A percentile compares a stretch with the other conserved stretches of the same genome.
phyloP scores from a whole-genome alignment of 345 rosid species.

The Populus davidiana region DNA sequence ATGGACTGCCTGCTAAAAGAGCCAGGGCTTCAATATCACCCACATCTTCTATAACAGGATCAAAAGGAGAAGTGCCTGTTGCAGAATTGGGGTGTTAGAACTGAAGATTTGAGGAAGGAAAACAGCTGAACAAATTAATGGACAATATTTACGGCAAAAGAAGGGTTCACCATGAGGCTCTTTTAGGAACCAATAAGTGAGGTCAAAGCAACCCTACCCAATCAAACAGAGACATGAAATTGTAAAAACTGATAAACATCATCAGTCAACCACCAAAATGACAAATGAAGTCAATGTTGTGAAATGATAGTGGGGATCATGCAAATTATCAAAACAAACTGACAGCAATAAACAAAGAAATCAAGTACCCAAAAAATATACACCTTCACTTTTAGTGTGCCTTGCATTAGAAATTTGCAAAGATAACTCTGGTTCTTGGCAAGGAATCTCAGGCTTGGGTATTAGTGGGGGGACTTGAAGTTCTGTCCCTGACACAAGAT shows the following conservation, averaged over 20 bases:
- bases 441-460: not conserved
- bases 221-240: constrained; percentile 13
- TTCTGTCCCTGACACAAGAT: not conserved
- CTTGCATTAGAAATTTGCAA: constrained; percentile 1
- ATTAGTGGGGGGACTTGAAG: not conserved
- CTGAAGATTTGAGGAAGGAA: not conserved
- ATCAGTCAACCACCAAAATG: constrained; percentile 4
- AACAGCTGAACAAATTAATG: not conserved
- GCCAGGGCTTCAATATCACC: not conserved
- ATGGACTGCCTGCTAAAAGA: not conserved
- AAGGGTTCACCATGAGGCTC: not conserved
- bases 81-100: not conserved
- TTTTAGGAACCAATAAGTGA: constrained; percentile 8
- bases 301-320: too few species aligned
- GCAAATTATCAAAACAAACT: not conserved
- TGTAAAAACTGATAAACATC: constrained; percentile 1
- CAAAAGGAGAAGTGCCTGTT: constrained; percentile 14
- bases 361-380: not conserved
- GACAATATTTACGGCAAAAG: not conserved
- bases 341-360: not conserved
- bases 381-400: constrained; percentile 7
- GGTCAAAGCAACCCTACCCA: constrained; percentile 26
- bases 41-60: constrained; percentile 8
- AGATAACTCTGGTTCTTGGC: not conserved
- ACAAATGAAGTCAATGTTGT: too few species aligned